Evolutionary conservation across 1,284 basidiomycete genomes (phyloP).

Genomic region (Macrocystidia cucumis): DNA sequence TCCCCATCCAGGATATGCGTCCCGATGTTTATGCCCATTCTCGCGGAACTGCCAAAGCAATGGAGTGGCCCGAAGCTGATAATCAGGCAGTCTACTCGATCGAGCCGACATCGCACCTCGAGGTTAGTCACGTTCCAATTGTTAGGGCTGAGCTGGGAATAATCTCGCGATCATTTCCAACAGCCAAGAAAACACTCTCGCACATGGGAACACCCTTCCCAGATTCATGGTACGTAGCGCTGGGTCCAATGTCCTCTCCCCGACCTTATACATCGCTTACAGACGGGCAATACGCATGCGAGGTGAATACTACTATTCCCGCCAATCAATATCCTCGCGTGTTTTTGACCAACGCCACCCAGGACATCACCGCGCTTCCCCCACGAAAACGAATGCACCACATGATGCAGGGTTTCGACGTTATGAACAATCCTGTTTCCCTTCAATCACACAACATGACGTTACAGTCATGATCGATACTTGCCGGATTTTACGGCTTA

Average conservation of each 20-base stretch:
- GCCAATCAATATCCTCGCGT: constrained; percentile 12
- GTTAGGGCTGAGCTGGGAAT: constrained; percentile 14
- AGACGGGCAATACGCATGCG: constrained; percentile 36
- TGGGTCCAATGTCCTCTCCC: constrained; percentile 10
- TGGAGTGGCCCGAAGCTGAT: constrained; percentile 41
- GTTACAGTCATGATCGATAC: constrained; percentile 26
- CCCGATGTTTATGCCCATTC: constrained; percentile 32
- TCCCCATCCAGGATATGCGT: constrained; percentile 12
- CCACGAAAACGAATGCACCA: constrained; percentile 55
- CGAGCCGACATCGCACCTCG: constrained; percentile 40
- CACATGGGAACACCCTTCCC: constrained; percentile 46
- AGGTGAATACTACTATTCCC: constrained; percentile 28
- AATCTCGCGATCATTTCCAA: constrained; percentile 32
- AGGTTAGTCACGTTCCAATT: constrained; percentile 25
- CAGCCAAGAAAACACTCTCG: constrained; percentile 48
- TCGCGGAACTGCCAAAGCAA: constrained; percentile 33
- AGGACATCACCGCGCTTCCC: constrained; percentile 44
- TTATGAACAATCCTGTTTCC: constrained; percentile 33
- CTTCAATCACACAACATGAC: constrained; percentile 41
- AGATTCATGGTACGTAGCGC: constrained; percentile 30
- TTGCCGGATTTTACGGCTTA: neutral
- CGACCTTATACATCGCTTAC: constrained; percentile 9
- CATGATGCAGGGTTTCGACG: constrained; percentile 47
- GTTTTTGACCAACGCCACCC: constrained; percentile 13
- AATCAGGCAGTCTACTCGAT: constrained; percentile 37